Percentiles rank a stretch among this genome's conserved stretches.
These are phyloP conservation scores for Stipa capillata DNA, from an alignment of 176 grass and related monocot species.

Conservation along the genomic window DNA sequence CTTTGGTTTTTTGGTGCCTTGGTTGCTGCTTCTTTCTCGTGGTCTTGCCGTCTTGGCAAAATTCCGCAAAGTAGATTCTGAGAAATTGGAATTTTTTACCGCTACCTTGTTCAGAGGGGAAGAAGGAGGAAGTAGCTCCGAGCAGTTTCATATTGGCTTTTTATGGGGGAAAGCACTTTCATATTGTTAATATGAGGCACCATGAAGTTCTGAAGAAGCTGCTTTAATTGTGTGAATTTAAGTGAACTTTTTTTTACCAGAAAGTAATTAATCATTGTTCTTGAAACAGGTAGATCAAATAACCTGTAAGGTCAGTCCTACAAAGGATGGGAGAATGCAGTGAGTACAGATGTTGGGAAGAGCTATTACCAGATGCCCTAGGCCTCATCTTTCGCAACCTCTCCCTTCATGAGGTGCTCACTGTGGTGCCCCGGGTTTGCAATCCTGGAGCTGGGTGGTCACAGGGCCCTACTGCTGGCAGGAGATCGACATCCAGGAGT, in stretches of 20 bases:
- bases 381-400: constrained; percentile 93
- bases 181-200: neutral
- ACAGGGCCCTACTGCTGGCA: constrained; percentile 91
- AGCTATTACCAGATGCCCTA: constrained; percentile 85
- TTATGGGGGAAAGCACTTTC: neutral
- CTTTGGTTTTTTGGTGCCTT: neutral
- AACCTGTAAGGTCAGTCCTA: neutral
- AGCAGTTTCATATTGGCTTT: neutral
- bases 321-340: constrained; percentile 50
- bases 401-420: constrained; percentile 74
- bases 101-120: neutral
- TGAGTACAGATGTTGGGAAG: constrained; percentile 70
- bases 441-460: constrained; percentile 64
- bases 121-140: neutral
- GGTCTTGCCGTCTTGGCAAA: neutral
- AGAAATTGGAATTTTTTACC: neutral
- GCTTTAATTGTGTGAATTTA: neutral
- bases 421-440: constrained; percentile 79
- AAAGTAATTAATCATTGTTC: neutral
- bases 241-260: neutral
- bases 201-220: neutral
- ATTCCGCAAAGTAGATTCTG: neutral
- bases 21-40: neutral
- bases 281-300: constrained; percentile 3
- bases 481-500: constrained; percentile 95